phyloP scores from a whole-genome alignment of 352 stramenopile genomes.

The Phytophthora vignae region DNA sequence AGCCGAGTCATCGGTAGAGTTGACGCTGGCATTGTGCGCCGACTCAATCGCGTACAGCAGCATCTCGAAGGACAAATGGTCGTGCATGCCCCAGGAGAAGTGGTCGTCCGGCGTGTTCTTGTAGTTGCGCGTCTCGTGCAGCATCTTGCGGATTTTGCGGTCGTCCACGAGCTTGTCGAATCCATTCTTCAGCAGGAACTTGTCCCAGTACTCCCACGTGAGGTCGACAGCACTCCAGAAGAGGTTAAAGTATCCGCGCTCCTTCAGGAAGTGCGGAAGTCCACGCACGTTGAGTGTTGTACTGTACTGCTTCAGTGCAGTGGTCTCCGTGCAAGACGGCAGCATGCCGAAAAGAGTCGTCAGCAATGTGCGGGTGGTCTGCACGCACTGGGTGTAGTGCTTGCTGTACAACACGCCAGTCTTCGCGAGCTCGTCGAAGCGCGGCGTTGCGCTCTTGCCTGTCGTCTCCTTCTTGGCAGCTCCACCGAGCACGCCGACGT shows the following conservation, averaged over 20 bases:
- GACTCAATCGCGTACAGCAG: conserved; percentile 68
- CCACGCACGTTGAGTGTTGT: conserved; percentile 61
- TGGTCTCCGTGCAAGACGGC: conserved; percentile 72
- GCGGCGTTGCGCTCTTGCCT: conserved; percentile 61
- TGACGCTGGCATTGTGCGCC: conserved; percentile 46
- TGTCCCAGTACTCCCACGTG: conserved; percentile 75
- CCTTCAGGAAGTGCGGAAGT: conserved; percentile 71
- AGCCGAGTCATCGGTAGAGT: conserved; percentile 21
- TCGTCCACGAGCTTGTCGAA: conserved; percentile 81
- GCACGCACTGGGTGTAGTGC: conserved; percentile 76
- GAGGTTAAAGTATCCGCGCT: conserved; percentile 73
- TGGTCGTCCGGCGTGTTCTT: conserved; percentile 70
- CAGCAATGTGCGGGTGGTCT: conserved; percentile 71
- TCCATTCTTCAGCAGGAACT: conserved; percentile 66
- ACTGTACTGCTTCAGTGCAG: conserved; percentile 65
- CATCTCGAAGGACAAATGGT: conserved; percentile 80
- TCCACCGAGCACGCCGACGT: conserved; percentile 71
- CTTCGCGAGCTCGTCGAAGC: conserved; percentile 65
- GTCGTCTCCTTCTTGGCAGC: conserved; percentile 52
- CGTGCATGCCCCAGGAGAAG: conserved; percentile 76
- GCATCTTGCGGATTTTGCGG: conserved; percentile 69
- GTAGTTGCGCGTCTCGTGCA: conserved; percentile 63
- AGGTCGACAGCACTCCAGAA: conserved; percentile 77
- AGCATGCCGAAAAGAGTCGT: conserved; percentile 81
- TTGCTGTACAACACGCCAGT: conserved; percentile 70